These are phyloP conservation scores for Solanum etuberosum DNA, from an alignment of 257 asterid genomes.

Conservation along the genomic window DNA sequence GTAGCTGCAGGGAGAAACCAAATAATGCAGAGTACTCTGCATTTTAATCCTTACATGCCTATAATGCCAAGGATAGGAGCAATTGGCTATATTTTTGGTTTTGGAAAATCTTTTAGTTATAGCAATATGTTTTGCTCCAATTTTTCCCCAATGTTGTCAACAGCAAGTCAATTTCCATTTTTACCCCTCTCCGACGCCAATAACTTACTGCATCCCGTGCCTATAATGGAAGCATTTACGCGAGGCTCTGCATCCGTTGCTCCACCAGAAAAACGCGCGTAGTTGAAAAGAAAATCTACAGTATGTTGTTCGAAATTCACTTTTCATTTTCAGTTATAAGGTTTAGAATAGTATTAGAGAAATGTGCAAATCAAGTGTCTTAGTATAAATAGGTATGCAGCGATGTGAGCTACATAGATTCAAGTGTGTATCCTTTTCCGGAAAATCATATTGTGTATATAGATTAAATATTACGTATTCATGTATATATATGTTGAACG, in stretches of 20 bases:
- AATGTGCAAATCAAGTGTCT: neutral
- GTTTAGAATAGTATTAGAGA: neutral
- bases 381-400: neutral
- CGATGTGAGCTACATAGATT: neutral
- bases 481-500: neutral
- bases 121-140: neutral
- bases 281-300: neutral
- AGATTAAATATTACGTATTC: neutral
- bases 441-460: neutral
- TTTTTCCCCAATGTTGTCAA: neutral
- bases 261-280: neutral
- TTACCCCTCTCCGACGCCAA: neutral
- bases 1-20: neutral
- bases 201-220: neutral
- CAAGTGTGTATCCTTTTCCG: neutral
- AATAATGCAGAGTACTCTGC: neutral
- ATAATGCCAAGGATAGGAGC: neutral
- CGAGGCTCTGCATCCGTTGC: neutral
- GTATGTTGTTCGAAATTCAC: neutral
- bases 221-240: neutral
- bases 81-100: neutral
- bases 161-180: neutral
- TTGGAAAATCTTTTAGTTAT: neutral
- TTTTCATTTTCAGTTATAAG: neutral
- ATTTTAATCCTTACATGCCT: neutral